Conservation (phyloP, 2,329 filamentous ascomycete species). For the Trichoderma afroharzianum region DNA sequence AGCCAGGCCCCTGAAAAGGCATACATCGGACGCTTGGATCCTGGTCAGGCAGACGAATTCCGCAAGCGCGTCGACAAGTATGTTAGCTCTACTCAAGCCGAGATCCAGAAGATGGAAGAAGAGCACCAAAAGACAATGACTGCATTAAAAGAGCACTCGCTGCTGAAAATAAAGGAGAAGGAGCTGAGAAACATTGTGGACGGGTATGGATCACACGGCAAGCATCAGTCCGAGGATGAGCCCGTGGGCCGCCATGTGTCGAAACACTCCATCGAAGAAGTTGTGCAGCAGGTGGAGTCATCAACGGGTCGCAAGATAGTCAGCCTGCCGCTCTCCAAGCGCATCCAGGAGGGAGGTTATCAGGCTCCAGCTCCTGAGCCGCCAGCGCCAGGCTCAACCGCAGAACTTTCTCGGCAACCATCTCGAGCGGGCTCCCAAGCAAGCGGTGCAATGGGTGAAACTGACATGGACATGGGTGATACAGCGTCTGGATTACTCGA, state of each 20-base stretch:
- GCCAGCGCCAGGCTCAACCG: constrained; percentile 12
- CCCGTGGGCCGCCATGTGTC: constrained; percentile 32
- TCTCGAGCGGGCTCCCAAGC: constrained; percentile 55
- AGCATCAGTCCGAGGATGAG: constrained; percentile 54
- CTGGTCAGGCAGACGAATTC: constrained; percentile 79
- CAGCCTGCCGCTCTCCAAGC: constrained; percentile 60
- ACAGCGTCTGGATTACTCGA: constrained; percentile 64
- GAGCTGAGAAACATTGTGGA: constrained; percentile 66
- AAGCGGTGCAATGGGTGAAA: constrained; percentile 54
- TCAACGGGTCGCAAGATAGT: constrained; percentile 65
- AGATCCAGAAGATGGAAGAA: constrained; percentile 80
- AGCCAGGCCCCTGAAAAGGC: constrained; percentile 52
- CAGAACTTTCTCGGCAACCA: constrained; percentile 48
- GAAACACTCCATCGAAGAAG: constrained; percentile 63
- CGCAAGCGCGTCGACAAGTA: constrained; percentile 71
- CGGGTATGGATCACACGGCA: constrained; percentile 55
- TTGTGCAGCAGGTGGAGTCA: constrained; percentile 71
- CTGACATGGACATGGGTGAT: constrained; percentile 62
- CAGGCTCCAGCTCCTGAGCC: constrained; percentile 57
- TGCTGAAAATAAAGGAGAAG: constrained; percentile 70
- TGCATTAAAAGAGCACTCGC: constrained; percentile 66
- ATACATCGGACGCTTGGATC: constrained; percentile 61
- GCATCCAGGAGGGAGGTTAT: constrained; percentile 74
- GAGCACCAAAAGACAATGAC: constrained; percentile 73
- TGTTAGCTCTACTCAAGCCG: constrained; percentile 68